A percentile compares a stretch with the other conserved stretches of the same genome.
Conservation (phyloP, 768 basidiomycete genomes). For the Amanita rubescens region DNA sequence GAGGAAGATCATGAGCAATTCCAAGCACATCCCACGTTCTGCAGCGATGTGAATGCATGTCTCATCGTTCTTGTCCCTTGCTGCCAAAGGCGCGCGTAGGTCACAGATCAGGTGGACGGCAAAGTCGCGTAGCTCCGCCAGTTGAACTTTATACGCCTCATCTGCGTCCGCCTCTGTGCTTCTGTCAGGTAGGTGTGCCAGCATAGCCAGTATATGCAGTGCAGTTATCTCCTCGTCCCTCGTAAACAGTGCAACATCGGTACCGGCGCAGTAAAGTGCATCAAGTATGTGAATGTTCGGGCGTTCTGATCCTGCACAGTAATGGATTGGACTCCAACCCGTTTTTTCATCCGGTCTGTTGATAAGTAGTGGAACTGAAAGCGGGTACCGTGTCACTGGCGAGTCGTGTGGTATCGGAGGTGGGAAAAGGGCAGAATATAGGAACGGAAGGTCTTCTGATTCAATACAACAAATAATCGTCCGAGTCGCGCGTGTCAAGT, state of each 20-base stretch:
- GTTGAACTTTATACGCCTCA: slow-evolving; percentile 25
- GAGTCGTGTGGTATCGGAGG: slow-evolving; percentile 32
- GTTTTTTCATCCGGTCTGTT: slow-evolving; percentile 53
- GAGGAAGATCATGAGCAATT: slow-evolving; percentile 55
- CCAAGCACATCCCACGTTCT: slow-evolving; percentile 60
- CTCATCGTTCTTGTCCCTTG: slow-evolving; percentile 59
- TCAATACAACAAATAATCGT: slow-evolving; percentile 49
- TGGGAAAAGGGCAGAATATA: slow-evolving; percentile 51
- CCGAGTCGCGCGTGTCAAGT: slow-evolving; percentile 36
- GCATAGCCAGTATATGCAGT: slow-evolving; percentile 57
- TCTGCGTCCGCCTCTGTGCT: slow-evolving; percentile 6
- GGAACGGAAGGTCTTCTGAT: slow-evolving; percentile 39
- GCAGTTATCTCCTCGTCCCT: slow-evolving; percentile 54
- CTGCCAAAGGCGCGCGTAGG: slow-evolving; percentile 61
- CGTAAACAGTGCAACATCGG: slow-evolving; percentile 67
- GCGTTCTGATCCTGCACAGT: slow-evolving; percentile 48
- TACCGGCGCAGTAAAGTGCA: slow-evolving; percentile 67
- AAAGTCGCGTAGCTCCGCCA: slow-evolving; percentile 43
- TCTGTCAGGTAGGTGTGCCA: slow-evolving; percentile 19
- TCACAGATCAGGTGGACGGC: slow-evolving; percentile 61
- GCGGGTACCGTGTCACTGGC: slow-evolving; percentile 33
- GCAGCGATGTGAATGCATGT: slow-evolving; percentile 79
- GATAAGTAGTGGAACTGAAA: slow-evolving; percentile 49
- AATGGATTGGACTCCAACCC: slow-evolving; percentile 71
- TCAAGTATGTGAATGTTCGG: slow-evolving; percentile 62